Evolutionary conservation across 306 rosid species (phyloP), one percentile per base, ranked within the genome.

Genomic region (Sophora flavescens): DNA sequence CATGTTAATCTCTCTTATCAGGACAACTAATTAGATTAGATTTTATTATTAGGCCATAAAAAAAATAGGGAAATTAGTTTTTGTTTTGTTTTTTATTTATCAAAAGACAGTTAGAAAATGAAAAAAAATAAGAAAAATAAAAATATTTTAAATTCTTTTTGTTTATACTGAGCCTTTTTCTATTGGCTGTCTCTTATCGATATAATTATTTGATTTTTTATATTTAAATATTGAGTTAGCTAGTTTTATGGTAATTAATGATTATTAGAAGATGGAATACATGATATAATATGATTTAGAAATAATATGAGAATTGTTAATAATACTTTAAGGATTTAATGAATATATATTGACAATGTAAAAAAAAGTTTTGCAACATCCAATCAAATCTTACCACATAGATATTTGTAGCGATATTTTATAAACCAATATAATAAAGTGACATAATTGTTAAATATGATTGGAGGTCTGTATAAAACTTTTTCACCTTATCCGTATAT

Each of bases 1-100:
- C 96, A 90, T 86, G 97, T 95, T 69, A 92, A 90, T 90, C 90
- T 94, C 65, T 89, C 95, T 42, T 91, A 82, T 52, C 91, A 82
- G 77, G 41, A 58, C 8, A 74, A 10, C 0, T 74, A n/a, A n/a
- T n/a, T 36, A 10, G 15, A 44, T 78, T 78, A 78, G 48, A 17
- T 28, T 28, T 18, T 67, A 42, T 41, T 60, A 70, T 22, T 22
- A 22, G 63, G 12, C 0, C 0, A 30, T 26, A 18, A 70, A 8
- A 78, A 13, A 45, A 0, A 17, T 58, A 33, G 53, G 11, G 61
- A 5, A 52, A 56, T 60, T 41, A 44, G 26, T 15, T 36, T 36
- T 64, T 59, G 1, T 60, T 76, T 57, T 36, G n/a, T 45, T 47
- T 4, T 35, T 62, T 44, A 44, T 44, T 59, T 57, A 70, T 61